Base-by-base conservation (phyloP, 305 asterid genomes). In the Solanum aculeatissimum region DNA sequence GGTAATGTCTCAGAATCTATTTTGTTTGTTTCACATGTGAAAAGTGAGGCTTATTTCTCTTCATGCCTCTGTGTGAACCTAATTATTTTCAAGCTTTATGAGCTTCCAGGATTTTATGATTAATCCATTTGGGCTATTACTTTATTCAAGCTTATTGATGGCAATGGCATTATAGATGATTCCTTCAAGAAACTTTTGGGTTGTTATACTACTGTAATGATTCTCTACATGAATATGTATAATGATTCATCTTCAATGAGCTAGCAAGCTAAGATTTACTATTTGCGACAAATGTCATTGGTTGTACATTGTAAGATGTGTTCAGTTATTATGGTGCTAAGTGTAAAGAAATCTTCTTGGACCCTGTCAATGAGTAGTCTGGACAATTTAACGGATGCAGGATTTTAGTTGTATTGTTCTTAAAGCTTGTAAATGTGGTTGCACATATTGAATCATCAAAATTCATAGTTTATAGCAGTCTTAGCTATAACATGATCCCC, bases 1-100 rank as follows among this genome's bases (percentile, higher is more conserved):
- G 98, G 98, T 95, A 95, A 92, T 62, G 77, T 57, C 11, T 85
- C 51, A 51, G 62, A 66, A 66, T 89, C 83, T 43, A 81, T 86
- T 71, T 74, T 13, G 32, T 65, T 13, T 86, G 84, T 55, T 47
- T 80, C 38, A 65, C 70, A 55, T 62, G 62, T 71, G 84, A 81
- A 69, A 65, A 69, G 70, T 83, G 85, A 57, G 71, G 65, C 14
- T 49, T 51, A 19, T 58, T 69, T 55, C n/a, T 58, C 42, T 43
- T 84, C 54, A 35, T 80, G 54, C 16, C 54, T 55, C 54, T 83
- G 25, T 32, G 74, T 58, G 35, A 47, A 38, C 6, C 4, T 70
- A 19, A 4, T 18, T 12, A 23, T 23, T 18, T 82, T 47, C 40
- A 19, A 42, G 69, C 47, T 82, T 45, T 49, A 21, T 45, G 81